phyloP scores from a whole-genome alignment of 2,329 filamentous ascomycete species.

The Lithohypha guttulata region DNA sequence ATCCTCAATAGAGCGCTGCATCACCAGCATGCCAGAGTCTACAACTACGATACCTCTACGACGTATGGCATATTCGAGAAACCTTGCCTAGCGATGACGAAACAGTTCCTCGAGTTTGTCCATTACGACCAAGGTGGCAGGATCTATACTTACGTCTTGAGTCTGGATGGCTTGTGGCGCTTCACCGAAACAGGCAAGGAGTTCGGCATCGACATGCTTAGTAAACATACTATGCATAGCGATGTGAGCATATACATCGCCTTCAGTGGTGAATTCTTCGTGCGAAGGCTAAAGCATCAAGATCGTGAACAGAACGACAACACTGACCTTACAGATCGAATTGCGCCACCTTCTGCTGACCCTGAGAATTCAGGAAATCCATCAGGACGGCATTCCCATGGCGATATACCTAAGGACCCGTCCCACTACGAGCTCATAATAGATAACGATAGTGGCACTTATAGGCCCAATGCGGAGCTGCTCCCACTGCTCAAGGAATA shows the following conservation, averaged over 20 bases:
- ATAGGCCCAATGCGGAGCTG: constrained; percentile 69
- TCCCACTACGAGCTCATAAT: constrained; percentile 73
- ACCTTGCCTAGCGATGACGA: constrained; percentile 58
- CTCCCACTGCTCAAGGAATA: constrained; percentile 63
- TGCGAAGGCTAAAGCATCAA: constrained; percentile 54
- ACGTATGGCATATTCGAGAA: constrained; percentile 57
- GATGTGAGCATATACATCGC: constrained; percentile 86
- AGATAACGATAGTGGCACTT: constrained; percentile 91
- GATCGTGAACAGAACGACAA: constrained; percentile 24
- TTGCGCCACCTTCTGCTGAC: constrained; percentile 31
- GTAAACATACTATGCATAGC: constrained; percentile 95
- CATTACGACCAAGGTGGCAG: constrained; percentile 79
- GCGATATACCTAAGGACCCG: constrained; percentile 38
- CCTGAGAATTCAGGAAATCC: constrained; percentile 29
- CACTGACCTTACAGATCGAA: constrained; percentile 34
- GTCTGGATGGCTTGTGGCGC: constrained; percentile 71
- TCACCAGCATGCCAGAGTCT: constrained; percentile 79
- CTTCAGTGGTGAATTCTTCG: constrained; percentile 86
- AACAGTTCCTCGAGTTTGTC: constrained; percentile 73
- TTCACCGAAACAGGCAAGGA: constrained; percentile 96
- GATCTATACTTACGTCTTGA: constrained; percentile 85
- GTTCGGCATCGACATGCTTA: constrained; percentile 84
- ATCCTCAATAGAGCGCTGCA: constrained; percentile 77
- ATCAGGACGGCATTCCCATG: constrained; percentile 7
- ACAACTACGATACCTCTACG: constrained; percentile 74